A percentile compares a stretch with the other conserved stretches of the same genome.
Evolutionary conservation across 2,329 filamentous ascomycete genomes (phyloP).

Genomic region (Fusarium oligoseptatum): DNA sequence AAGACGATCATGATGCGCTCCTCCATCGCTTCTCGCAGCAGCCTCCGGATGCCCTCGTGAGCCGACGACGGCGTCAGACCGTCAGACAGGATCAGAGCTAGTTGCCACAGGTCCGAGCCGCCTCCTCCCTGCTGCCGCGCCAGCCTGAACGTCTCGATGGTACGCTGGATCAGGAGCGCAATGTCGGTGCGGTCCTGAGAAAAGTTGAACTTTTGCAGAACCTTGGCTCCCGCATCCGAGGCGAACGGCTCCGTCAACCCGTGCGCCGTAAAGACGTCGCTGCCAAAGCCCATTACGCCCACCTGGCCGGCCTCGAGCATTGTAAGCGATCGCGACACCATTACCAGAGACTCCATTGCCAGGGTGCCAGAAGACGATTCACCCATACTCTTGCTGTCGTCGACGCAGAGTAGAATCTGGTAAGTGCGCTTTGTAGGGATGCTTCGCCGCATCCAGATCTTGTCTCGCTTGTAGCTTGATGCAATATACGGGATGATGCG

Average conservation of each 20-base stretch:
- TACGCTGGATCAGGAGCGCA: conserved; percentile 79
- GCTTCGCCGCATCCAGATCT: conserved; percentile 98
- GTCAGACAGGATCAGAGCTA: conserved; percentile 93
- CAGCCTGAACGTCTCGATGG: conserved; percentile 83
- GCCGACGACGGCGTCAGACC: conserved; percentile 87
- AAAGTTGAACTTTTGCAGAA: conserved; percentile 89
- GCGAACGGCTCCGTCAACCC: conserved; percentile 86
- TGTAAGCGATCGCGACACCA: conserved; percentile 86
- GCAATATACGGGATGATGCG: conserved; percentile 99
- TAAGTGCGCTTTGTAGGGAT: conserved; percentile 95
- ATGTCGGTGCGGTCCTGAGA: conserved; percentile 90
- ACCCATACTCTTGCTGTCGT: conserved; percentile 95
- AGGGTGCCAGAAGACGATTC: conserved; percentile 81
- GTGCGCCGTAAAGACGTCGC: conserved; percentile 86
- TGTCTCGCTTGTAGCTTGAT: conserved; percentile 97
- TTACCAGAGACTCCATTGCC: conserved; percentile 93
- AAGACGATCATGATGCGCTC: conserved; percentile 99
- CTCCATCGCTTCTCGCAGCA: conserved; percentile 90
- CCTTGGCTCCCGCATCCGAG: conserved; percentile 80
- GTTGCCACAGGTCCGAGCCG: conserved; percentile 87
- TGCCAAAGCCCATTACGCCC: conserved; percentile 91
- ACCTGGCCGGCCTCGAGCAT: conserved; percentile 97
- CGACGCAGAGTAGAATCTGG: conserved; percentile 96
- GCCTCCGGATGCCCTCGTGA: conserved; percentile 83
- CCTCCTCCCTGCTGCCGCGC: conserved; percentile 73